Evolutionary conservation across 2,329 filamentous ascomycete species (phyloP), one percentile per base, ranked within the genome.

Genomic region (Hirsutella minnesotensis): DNA sequence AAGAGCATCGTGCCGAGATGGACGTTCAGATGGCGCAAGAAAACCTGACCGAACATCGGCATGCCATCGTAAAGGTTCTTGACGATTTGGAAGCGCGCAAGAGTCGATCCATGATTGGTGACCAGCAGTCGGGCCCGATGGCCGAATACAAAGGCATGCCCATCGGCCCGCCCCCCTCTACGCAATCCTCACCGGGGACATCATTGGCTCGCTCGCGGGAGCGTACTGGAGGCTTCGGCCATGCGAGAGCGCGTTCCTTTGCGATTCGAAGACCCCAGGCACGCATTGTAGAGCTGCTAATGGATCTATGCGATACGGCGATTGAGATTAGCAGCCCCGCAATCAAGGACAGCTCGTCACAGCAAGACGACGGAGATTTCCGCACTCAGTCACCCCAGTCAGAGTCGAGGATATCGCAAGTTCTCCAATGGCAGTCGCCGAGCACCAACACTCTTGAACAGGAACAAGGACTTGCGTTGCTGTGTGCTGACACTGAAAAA

Each of bases 21-120:
- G 90, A 96, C 53, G 88, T 98, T 4, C 90, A 98, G 59, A 83
- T 96, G 71, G 80, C 89, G 5, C 92, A 98, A 56, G 92, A 98
- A 57, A 87, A 79, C 48, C 69, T 98, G 39, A 84, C 82, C 7
- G 92, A 98, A 56, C 92, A 98, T 63, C 83, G 92, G 5, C 89
- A 95, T 61, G 77, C 85, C 33, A 95, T 98, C 53, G 92, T 98
- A 57, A 95, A 83, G 61, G 88, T 98, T 9, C 73, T 98, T 10
- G 94, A 98, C 65, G 86, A 86, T 18, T 72, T 95, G 34, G 92
- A 98, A 61, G 81, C 83, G 44, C 77, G 86, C 41, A 77, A 81
- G 51, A 81, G 81, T 50, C 77, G 81, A 19, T 72, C 79, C 56
- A 48, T 74, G 59, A 66, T 69, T 44, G 72, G 79, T 56, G 73